These are phyloP conservation scores for Pezicula rhizophila DNA, from an alignment of 2,329 filamentous ascomycete genomes.

Conservation along the genomic window DNA sequence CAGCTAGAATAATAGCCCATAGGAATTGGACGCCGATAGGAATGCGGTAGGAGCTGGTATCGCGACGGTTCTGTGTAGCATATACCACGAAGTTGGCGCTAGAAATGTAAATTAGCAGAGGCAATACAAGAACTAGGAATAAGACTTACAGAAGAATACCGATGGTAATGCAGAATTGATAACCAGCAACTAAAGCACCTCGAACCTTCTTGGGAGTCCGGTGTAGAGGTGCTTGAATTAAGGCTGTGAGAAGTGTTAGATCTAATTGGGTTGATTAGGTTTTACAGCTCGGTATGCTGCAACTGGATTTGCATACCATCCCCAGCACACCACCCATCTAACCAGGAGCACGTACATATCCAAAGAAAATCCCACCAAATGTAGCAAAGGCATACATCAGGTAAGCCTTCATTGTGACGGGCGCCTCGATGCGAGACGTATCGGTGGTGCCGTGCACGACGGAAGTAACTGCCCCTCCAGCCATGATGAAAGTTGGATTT, in stretches of 20 bases:
- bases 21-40: slow-evolving; percentile 49
- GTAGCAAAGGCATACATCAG: slow-evolving; percentile 61
- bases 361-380: slow-evolving; percentile 50
- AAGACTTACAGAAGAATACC: slow-evolving; percentile 46
- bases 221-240: slow-evolving; percentile 22
- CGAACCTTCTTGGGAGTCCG: slow-evolving; percentile 49
- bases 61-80: slow-evolving; percentile 30
- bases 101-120: neutral
- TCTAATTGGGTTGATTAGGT: too few relatives aligned
- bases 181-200: slow-evolving; percentile 50
- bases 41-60: slow-evolving; percentile 51
- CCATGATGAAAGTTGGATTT: neutral
- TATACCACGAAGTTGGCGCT: slow-evolving; percentile 46
- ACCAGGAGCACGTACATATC: slow-evolving; percentile 49
- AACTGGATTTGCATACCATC: slow-evolving; percentile 51
- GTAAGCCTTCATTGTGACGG: slow-evolving; percentile 61
- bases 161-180: slow-evolving; percentile 67
- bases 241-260: slow-evolving; percentile 24
- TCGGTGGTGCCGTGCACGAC: slow-evolving; percentile 38
- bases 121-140: too few relatives aligned
- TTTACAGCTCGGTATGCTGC: slow-evolving; percentile 23
- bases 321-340: slow-evolving; percentile 64
- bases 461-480: neutral
- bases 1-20: slow-evolving; percentile 43
- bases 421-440: slow-evolving; percentile 59